A percentile compares a stretch with the other conserved stretches of the same genome.
Evolutionary conservation across 768 basidiomycete species (phyloP).

Genomic region (Rhodotorula kratochvilovae): DNA sequence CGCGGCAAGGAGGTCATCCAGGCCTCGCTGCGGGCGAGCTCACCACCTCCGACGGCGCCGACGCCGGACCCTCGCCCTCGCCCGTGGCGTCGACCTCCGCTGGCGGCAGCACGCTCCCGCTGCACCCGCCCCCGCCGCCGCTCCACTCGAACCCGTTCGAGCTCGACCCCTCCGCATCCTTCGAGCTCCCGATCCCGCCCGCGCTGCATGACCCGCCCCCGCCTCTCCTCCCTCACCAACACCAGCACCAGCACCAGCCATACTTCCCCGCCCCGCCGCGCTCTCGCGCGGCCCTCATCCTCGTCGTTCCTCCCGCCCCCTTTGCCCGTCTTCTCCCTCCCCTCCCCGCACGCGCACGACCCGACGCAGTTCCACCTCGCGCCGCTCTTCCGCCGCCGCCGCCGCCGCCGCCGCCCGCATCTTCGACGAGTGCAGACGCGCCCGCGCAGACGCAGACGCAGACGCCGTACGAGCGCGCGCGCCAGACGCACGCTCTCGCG

Average conservation of each 20-base stretch:
- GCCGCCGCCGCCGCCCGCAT: not conserved
- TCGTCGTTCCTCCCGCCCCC: not conserved
- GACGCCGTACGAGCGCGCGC: conserved; percentile 1
- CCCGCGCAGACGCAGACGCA: too few species aligned
- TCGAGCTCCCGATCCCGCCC: not conserved
- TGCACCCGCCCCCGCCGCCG: not conserved
- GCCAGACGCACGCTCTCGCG: not conserved
- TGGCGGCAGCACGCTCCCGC: not conserved
- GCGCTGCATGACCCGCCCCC: not conserved
- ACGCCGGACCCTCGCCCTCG: too few species aligned
- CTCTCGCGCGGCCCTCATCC: too few species aligned
- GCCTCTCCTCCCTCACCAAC: not conserved
- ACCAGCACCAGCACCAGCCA: too few species aligned
- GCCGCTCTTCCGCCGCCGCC: not conserved
- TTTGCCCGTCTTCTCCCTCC: too few species aligned
- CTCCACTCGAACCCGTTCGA: not conserved
- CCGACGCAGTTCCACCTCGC: not conserved
- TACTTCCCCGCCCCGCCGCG: not conserved
- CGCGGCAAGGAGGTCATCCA: conserved; percentile 24
- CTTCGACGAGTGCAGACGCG: too few species aligned
- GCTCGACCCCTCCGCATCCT: not conserved
- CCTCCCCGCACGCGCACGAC: not conserved
- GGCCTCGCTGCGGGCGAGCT: conserved; percentile 20
- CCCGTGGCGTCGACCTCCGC: too few species aligned
- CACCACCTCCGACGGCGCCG: not conserved